Percentiles rank a stretch among this genome's conserved stretches.
phyloP scores from a whole-genome alignment of 2,329 filamentous ascomycete species.

The Corniculantispora saksenae region DNA sequence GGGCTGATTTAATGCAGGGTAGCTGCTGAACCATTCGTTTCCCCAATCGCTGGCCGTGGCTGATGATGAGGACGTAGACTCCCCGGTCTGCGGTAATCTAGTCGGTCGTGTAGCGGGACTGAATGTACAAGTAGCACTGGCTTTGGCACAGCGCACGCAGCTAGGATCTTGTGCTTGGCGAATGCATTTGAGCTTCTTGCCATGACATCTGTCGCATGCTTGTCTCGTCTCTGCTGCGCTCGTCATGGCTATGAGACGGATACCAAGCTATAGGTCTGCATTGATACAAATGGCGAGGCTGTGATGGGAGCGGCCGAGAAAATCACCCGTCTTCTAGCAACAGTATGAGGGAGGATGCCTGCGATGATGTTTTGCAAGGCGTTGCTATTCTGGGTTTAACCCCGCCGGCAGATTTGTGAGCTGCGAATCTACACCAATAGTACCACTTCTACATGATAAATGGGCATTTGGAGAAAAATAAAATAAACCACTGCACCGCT shows the following conservation, averaged over 20 bases:
- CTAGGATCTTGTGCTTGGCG: constrained; percentile 36
- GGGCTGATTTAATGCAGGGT: background rate
- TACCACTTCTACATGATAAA: no score
- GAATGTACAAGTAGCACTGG: constrained; percentile 42
- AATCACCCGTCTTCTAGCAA: no score
- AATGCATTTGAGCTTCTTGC: constrained; percentile 49
- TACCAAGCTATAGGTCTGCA: no score
- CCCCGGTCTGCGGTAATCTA: background rate
- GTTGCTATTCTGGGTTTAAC: no score
- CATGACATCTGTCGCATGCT: constrained; percentile 48
- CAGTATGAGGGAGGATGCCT: no score
- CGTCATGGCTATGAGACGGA: background rate
- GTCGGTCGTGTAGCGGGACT: constrained; percentile 38
- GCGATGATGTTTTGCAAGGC: no score
- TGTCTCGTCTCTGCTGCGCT: constrained; percentile 29
- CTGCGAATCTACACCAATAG: no score
- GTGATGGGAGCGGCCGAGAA: no score
- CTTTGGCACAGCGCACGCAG: constrained; percentile 46
- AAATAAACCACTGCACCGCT: no score
- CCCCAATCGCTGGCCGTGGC: background rate
- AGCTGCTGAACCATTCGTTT: background rate
- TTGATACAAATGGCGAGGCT: no score
- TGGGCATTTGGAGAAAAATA: no score
- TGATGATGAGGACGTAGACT: constrained; percentile 13
- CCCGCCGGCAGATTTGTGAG: no score